Evolutionary conservation across 2,329 filamentous ascomycete genomes (phyloP).

Genomic region (Malbranchea cinnamomea): DNA sequence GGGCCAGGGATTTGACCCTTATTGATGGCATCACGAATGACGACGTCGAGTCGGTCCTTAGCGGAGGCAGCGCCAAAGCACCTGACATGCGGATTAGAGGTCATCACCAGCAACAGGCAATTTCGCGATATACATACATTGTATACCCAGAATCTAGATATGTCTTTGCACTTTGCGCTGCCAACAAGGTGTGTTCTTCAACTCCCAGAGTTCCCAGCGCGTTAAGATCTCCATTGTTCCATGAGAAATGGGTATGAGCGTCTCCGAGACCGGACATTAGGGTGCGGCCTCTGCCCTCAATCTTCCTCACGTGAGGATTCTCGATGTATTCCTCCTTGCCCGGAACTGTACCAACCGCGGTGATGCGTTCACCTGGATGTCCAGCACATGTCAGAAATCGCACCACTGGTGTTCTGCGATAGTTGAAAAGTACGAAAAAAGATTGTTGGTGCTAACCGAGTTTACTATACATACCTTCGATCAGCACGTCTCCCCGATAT

Average conservation of each 20-base stretch:
- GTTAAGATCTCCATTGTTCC: slow-evolving; percentile 32
- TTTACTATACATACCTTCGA: slow-evolving; percentile 20
- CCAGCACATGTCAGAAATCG: background rate
- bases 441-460: too few relatives aligned
- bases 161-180: slow-evolving; percentile 28
- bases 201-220: slow-evolving; percentile 28
- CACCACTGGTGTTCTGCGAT: too few relatives aligned
- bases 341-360: slow-evolving; percentile 20
- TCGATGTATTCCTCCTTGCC: slow-evolving; percentile 15
- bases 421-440: too few relatives aligned
- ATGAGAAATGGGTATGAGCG: slow-evolving; percentile 35
- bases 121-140: slow-evolving; percentile 18
- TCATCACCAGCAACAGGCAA: background rate
- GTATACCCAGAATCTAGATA: slow-evolving; percentile 38
- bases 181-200: slow-evolving; percentile 35
- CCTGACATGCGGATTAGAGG: slow-evolving; percentile 9
- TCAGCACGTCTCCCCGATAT: slow-evolving; percentile 26
- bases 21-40: slow-evolving; percentile 36
- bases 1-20: slow-evolving; percentile 34
- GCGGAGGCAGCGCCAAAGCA: slow-evolving; percentile 35
- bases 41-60: slow-evolving; percentile 32
- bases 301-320: slow-evolving; percentile 21
- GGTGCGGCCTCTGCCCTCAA: slow-evolving; percentile 29
- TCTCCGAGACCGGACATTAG: slow-evolving; percentile 37
- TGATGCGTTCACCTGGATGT: slow-evolving; percentile 22